Evolutionary conservation across 176 grass and related monocot species (phyloP), one percentile per base, ranked within the genome.

Genomic region (Luzula sylvatica): DNA sequence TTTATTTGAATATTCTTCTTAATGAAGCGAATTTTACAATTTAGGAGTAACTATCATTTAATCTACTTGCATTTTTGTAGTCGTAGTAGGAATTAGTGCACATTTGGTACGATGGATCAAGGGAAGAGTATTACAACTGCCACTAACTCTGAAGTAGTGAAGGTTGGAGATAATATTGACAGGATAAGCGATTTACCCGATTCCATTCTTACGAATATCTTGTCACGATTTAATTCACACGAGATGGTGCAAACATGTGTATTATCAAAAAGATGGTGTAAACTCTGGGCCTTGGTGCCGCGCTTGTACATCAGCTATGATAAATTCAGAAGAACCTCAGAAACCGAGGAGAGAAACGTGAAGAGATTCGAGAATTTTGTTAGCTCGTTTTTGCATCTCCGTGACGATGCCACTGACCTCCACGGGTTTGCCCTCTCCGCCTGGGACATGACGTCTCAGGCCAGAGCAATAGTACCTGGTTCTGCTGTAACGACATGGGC

Each of bases 201-300:
- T 30, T 40, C 42, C 5, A 42, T 60, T 42, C 56, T 43, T 7
- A 13, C 3, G 0, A 5, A 16, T 13, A 60, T 60, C 13, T 25
- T 60, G 56, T 32, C 19, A 3, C 1, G 23, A 3, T 23, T 60
- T 3, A 26, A 17, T 0, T n/a, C 13, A 26, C 21, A 14, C 5
- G 20, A 60, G 38, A 20, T 40, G 0, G 32, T 60, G 0, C 56
- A 60, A 23, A 60, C 38, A 3, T 60, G 56, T 0, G 20, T 60
- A 3, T 8, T 60, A 14, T 60, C 35, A 15, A 60, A 60, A 23
- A 12, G 56, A 2, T 60, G 56, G 56, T 7, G 23, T 27, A 0
- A 60, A 11, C 32, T 60, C 5, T 60, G 38, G 56, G 24, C 56
- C 35, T 43, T n/a, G 8, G 19, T 60, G 20, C 5, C 56, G 12